A percentile compares a stretch with the other conserved stretches of the same genome.
phyloP scores from a whole-genome alignment of 768 basidiomycete genomes.

The Pleurotus ostreatus region DNA sequence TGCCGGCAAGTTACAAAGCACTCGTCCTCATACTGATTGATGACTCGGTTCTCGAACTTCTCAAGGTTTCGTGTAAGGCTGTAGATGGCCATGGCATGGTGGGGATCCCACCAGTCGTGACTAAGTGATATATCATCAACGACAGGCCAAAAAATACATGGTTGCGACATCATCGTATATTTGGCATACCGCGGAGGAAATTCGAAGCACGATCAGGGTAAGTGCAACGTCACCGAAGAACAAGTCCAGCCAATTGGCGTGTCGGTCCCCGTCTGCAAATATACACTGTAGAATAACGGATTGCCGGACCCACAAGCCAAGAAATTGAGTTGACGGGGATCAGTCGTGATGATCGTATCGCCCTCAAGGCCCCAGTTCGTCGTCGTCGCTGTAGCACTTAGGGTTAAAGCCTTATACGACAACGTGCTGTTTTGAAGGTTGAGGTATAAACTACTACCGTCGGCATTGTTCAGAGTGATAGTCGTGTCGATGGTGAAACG shows the following conservation, averaged over 20 bases:
- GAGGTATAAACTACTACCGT: slow-evolving; percentile 41
- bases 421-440: slow-evolving; percentile 40
- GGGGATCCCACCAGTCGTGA: no score
- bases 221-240: slow-evolving; percentile 35
- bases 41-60: no score
- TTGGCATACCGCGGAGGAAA: no score
- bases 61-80: no score
- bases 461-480: slow-evolving; percentile 38
- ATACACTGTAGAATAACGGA: slow-evolving; percentile 38
- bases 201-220: slow-evolving; percentile 37
- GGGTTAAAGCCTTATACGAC: slow-evolving; percentile 44
- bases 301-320: slow-evolving; percentile 43
- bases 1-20: no score
- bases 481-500: slow-evolving; percentile 45
- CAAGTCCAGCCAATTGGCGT: slow-evolving; percentile 34
- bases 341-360: slow-evolving; percentile 54
- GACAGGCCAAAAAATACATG: no score
- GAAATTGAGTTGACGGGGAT: slow-evolving; percentile 51
- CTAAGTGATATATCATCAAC: no score
- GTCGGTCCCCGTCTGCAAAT: slow-evolving; percentile 48
- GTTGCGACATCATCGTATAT: no score
- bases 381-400: slow-evolving; percentile 42
- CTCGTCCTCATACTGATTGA: no score
- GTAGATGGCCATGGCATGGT: no score
- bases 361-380: slow-evolving; percentile 56